Conservation (phyloP, 2,329 filamentous ascomycete species). For the Penicillium sp. region DNA sequence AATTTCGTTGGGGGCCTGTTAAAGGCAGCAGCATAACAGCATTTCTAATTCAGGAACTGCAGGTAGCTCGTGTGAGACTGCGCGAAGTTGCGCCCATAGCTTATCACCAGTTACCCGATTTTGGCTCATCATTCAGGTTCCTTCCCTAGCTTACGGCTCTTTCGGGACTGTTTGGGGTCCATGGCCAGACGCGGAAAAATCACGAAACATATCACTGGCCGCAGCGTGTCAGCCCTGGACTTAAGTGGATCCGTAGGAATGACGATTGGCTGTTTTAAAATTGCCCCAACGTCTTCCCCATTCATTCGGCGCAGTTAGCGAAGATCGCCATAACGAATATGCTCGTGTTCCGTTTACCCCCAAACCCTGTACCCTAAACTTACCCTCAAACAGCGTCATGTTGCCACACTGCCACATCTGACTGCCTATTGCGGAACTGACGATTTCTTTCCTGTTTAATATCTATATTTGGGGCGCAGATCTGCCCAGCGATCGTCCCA, state of each 20-base stretch:
- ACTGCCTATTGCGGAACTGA: neutral
- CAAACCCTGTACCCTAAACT: neutral
- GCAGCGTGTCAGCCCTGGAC: neutral
- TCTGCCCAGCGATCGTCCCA: neutral
- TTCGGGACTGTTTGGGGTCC: neutral
- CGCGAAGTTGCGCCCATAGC: neutral
- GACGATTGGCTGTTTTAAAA: constrained; percentile 5
- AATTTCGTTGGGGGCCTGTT: neutral
- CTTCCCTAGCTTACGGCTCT: neutral
- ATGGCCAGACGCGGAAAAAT: neutral
- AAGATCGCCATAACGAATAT: neutral
- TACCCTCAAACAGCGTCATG: neutral
- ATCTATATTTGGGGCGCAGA: neutral
- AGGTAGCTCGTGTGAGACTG: neutral
- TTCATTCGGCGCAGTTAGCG: neutral
- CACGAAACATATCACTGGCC: constrained; percentile 4
- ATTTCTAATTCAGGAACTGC: neutral
- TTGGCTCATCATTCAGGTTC: neutral
- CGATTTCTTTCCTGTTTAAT: neutral
- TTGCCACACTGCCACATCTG: neutral
- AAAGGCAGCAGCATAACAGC: neutral
- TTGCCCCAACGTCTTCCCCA: neutral
- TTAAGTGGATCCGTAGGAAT: constrained; percentile 6
- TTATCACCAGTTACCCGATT: neutral
- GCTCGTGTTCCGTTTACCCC: constrained; percentile 14